A percentile compares a stretch with the other conserved stretches of the same genome.
Evolutionary conservation across 108 stramenopile species (phyloP).

Genomic region (Cyclostephanos invisitatus): DNA sequence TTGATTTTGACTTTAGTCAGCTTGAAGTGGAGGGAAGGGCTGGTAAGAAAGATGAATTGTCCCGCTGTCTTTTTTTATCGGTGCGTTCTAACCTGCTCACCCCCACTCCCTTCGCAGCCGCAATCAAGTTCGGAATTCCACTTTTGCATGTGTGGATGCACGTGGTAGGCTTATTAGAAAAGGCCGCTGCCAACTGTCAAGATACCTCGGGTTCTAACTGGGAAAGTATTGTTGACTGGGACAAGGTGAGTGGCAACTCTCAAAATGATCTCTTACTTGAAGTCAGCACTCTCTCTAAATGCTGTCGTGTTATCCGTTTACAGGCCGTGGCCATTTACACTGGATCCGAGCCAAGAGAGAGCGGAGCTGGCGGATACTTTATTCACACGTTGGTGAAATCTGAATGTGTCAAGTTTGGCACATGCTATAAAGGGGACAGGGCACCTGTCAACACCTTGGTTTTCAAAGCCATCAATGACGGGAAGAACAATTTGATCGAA

Average conservation of each 20-base stretch:
- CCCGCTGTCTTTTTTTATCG: background rate
- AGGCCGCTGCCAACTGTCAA: slow-evolving; percentile 9
- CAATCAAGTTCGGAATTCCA: slow-evolving; percentile 24
- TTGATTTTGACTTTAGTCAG: slow-evolving; percentile 12
- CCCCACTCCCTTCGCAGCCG: slow-evolving; percentile 11
- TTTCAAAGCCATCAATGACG: slow-evolving; percentile 4
- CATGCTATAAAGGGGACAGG: slow-evolving; percentile 9
- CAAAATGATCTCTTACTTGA: background rate
- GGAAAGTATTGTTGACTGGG: slow-evolving; percentile 4
- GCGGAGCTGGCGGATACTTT: slow-evolving; percentile 3
- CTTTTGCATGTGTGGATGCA: slow-evolving; percentile 18
- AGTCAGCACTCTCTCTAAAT: background rate
- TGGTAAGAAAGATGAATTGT: slow-evolving; percentile 2
- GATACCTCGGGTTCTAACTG: background rate
- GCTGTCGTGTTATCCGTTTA: background rate
- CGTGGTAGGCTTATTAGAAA: slow-evolving; percentile 11
- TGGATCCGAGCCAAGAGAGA: slow-evolving; percentile 19
- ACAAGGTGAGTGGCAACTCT: background rate
- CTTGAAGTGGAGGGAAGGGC: slow-evolving; percentile 22
- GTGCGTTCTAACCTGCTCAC: background rate
- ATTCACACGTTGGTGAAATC: slow-evolving; percentile 11
- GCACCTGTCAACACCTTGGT: slow-evolving; percentile 18
- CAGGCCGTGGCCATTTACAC: slow-evolving; percentile 22
- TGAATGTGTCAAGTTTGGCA: slow-evolving; percentile 23
- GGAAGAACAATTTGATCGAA: background rate